A percentile compares a stretch with the other conserved stretches of the same genome.
phyloP scores from a whole-genome alignment of 371 early-diverging fungal genomes.

The Mucor indicus region DNA sequence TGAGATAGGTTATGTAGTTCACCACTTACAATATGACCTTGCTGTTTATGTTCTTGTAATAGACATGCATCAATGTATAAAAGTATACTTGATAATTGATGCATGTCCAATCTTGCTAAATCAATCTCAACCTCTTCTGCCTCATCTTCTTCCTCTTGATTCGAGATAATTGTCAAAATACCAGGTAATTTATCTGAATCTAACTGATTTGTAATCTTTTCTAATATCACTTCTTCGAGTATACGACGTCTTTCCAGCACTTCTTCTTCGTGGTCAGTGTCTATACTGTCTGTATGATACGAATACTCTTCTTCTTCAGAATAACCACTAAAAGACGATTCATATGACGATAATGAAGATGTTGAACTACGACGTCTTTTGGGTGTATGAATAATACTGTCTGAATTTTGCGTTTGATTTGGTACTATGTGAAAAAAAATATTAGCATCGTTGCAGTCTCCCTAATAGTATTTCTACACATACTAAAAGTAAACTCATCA shows the following conservation, averaged over 20 bases:
- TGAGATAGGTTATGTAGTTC: too few relatives aligned
- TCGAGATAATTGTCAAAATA: constrained; percentile 20
- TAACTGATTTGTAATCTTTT: constrained; percentile 26
- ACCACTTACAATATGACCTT: too few relatives aligned
- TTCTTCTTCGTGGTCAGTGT: neutral
- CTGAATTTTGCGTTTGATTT: too few relatives aligned
- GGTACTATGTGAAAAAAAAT: too few relatives aligned
- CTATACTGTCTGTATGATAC: too few relatives aligned
- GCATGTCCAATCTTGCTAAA: constrained; percentile 13
- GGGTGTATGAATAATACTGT: too few relatives aligned
- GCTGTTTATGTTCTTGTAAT: constrained; percentile 19
- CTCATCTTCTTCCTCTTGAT: constrained; percentile 6
- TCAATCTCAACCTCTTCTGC: constrained; percentile 29
- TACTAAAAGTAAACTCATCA: too few relatives aligned
- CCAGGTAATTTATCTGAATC: constrained; percentile 26
- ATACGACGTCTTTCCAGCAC: constrained; percentile 16
- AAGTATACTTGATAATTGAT: constrained; percentile 20
- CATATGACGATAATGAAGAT: too few relatives aligned
- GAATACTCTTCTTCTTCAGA: neutral
- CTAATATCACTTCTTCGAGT: constrained; percentile 23
- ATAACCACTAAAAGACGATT: neutral
- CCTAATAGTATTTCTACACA: too few relatives aligned
- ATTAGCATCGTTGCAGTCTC: too few relatives aligned
- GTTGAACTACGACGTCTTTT: neutral
- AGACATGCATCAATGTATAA: constrained; percentile 27